phyloP scores from a whole-genome alignment of 179 eudicot genomes.

The Corrigiola litoralis region DNA sequence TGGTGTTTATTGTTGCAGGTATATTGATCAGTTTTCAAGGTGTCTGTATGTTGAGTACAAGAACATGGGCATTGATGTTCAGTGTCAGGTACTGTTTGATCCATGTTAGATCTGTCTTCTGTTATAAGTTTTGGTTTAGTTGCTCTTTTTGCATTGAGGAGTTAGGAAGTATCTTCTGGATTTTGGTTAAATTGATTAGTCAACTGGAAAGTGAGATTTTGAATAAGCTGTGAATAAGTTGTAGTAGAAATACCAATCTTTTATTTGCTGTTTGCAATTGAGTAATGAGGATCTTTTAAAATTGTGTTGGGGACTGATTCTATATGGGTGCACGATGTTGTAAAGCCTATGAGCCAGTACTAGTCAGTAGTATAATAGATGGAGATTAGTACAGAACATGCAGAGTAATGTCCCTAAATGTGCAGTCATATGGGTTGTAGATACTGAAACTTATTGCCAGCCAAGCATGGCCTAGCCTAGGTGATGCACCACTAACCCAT shows the following conservation, averaged over 20 bases:
- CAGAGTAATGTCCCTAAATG: not conserved
- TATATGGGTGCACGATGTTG: constrained; percentile 10
- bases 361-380: not conserved
- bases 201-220: not conserved
- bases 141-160: not conserved
- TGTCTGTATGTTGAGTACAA: constrained; percentile 90
- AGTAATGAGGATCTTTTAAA: too few species aligned
- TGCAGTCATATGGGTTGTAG: not conserved
- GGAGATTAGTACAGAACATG: not conserved
- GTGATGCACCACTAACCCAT: constrained; percentile 8
- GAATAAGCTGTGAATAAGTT: not conserved
- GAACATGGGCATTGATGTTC: constrained; percentile 86
- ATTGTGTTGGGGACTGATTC: not conserved
- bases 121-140: not conserved
- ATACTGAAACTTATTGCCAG: not conserved
- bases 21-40: constrained; percentile 82
- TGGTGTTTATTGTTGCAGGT: constrained; percentile 37
- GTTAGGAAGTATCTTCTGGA: not conserved
- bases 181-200: not conserved
- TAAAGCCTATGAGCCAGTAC: not conserved
- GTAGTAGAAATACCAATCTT: not conserved
- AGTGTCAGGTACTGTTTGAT: constrained; percentile 64
- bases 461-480: not conserved
- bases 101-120: not conserved
- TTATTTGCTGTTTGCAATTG: constrained; percentile 10